Evolutionary conservation across 805 yeast genomes (phyloP).

Genomic region (Cyberlindnera petersonii): DNA sequence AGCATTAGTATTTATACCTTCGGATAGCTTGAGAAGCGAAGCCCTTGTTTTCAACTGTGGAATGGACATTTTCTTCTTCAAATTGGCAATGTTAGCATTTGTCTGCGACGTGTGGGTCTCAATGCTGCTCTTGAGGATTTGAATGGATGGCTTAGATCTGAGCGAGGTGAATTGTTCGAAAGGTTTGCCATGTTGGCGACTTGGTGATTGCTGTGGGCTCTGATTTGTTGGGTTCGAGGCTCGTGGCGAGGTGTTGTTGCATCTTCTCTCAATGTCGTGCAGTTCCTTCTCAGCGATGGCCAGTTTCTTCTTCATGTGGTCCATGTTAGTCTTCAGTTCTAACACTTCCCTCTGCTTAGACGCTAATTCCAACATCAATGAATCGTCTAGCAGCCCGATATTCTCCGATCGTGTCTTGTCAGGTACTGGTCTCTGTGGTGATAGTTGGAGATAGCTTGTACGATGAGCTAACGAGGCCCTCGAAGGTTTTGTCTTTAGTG

Average conservation of each 20-base stretch:
- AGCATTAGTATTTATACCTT: constrained; percentile 7
- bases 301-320: constrained; percentile 34
- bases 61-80: constrained; percentile 24
- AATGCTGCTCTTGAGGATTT: constrained; percentile 8
- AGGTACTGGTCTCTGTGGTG: constrained; percentile 6
- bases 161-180: constrained; percentile 6
- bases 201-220: constrained; percentile 8
- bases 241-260: constrained; percentile 21
- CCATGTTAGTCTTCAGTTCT: constrained; percentile 43
- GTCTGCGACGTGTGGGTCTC: constrained; percentile 6
- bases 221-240: constrained; percentile 1
- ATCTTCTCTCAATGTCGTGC: constrained; percentile 31
- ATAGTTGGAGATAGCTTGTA: constrained; percentile 8
- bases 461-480: constrained; percentile 1
- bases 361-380: constrained; percentile 39
- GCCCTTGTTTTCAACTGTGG: constrained; percentile 15
- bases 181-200: constrained; percentile 7
- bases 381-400: constrained; percentile 12
- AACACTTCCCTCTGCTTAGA: constrained; percentile 50
- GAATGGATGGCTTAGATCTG: constrained; percentile 17
- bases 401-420: not conserved
- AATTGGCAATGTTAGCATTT: constrained; percentile 16
- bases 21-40: constrained; percentile 6
- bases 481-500: constrained; percentile 4
- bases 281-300: constrained; percentile 37